These are phyloP conservation scores for Trypanosoma scelopori DNA, from an alignment of 208 protist species.

Conservation along the genomic window DNA sequence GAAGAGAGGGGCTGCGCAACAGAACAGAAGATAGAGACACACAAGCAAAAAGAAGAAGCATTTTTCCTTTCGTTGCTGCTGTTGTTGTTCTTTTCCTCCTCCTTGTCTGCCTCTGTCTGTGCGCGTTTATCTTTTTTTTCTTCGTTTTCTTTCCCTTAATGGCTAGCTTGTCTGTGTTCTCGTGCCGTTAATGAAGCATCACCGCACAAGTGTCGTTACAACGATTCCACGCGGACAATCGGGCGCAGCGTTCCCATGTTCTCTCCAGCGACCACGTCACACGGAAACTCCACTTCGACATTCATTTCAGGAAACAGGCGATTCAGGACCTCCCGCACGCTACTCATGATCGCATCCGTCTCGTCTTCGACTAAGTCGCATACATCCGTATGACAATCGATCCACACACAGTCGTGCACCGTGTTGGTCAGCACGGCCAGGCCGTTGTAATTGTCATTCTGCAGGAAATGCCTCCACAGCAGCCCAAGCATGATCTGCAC, in stretches of 20 bases:
- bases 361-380: constrained; percentile 79
- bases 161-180: background rate
- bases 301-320: constrained; percentile 83
- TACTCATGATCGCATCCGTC: constrained; percentile 85
- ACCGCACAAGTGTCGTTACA: constrained; percentile 29
- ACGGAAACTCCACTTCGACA: constrained; percentile 84
- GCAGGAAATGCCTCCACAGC: constrained; percentile 88
- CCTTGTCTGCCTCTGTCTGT: constrained; percentile 2
- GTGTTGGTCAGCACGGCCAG: constrained; percentile 91
- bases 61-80: background rate
- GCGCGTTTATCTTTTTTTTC: background rate
- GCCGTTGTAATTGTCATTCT: constrained; percentile 88
- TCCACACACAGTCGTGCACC: constrained; percentile 94
- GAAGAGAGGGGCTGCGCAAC: too few species aligned
- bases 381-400: constrained; percentile 86
- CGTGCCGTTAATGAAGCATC: background rate
- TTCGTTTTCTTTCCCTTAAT: background rate
- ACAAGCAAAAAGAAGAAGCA: too few species aligned
- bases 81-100: too few species aligned
- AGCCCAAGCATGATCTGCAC: constrained; percentile 92
- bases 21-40: too few species aligned
- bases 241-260: constrained; percentile 85
- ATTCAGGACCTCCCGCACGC: constrained; percentile 79
- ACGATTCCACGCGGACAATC: constrained; percentile 66
- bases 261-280: constrained; percentile 86